phyloP scores from a whole-genome alignment of 345 rosid species.

The Melastoma malabathricum region DNA sequence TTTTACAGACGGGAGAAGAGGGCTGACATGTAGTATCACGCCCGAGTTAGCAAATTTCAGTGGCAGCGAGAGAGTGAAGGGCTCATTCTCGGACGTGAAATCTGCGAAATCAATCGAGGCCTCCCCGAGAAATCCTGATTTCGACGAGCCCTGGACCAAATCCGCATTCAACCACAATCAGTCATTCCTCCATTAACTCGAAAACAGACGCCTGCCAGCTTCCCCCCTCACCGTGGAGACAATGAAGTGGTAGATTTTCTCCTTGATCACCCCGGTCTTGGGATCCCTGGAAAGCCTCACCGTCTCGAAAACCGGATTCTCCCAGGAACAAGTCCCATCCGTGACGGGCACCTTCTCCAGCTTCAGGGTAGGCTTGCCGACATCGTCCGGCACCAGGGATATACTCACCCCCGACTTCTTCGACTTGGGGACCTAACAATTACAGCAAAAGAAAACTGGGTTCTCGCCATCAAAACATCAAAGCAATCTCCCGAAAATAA shows the following conservation, averaged over 20 bases:
- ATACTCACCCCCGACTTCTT: conserved; percentile 71
- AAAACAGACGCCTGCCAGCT: background rate
- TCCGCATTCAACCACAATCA: conserved; percentile 4
- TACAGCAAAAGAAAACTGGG: conserved; percentile 5
- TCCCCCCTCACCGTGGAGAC: conserved; percentile 51
- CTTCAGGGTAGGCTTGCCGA: conserved; percentile 68
- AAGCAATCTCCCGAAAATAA: no score
- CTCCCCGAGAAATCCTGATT: conserved; percentile 75
- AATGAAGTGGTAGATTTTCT: conserved; percentile 75
- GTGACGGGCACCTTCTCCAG: conserved; percentile 56
- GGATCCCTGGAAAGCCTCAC: conserved; percentile 52
- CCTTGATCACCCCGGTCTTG: conserved; percentile 59
- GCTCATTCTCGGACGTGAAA: conserved; percentile 48
- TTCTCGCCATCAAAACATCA: background rate
- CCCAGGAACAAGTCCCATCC: conserved; percentile 85
- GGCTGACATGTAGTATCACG: conserved; percentile 76
- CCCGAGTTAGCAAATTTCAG: conserved; percentile 82
- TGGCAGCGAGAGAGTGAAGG: conserved; percentile 68
- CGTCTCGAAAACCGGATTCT: conserved; percentile 63
- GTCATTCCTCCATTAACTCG: background rate
- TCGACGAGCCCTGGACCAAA: conserved; percentile 61
- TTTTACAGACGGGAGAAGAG: conserved; percentile 5
- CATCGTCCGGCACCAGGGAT: conserved; percentile 86
- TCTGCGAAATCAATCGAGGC: conserved; percentile 89
- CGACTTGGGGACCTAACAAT: conserved; percentile 65